Conservation (phyloP, 257 asterid species). For the Solanum piurae region DNA sequence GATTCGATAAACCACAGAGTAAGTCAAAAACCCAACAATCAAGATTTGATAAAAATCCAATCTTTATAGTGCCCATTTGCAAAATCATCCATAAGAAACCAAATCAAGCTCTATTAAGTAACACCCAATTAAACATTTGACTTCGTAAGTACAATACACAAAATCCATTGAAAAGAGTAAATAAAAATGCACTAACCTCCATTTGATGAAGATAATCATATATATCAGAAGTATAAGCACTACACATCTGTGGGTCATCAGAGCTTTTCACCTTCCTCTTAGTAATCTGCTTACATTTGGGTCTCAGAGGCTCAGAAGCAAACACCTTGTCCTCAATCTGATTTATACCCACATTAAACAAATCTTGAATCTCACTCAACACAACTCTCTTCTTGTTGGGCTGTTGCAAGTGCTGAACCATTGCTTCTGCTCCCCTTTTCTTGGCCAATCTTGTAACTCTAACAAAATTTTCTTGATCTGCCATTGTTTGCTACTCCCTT, state of each 20-base stretch:
- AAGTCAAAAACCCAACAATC: neutral
- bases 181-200: conserved; percentile 4
- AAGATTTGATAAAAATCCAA: neutral
- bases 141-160: too few species aligned
- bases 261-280: neutral
- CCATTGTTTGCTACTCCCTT: neutral
- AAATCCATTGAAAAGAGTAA: neutral
- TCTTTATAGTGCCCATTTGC: neutral
- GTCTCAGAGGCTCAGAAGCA: neutral
- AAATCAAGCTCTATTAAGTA: neutral
- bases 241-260: conserved; percentile 20
- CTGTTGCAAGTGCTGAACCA: neutral
- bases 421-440: conserved; percentile 18
- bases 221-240: conserved; percentile 10
- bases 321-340: neutral
- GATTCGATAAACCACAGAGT: neutral
- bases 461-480: neutral
- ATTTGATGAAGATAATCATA: conserved; percentile 8
- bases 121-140: neutral
- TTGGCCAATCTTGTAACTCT: conserved; percentile 9
- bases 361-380: conserved; percentile 5
- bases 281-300: neutral
- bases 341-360: neutral
- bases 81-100: neutral
- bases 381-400: conserved; percentile 13